These are phyloP conservation scores for Pythium myriotylum DNA, from an alignment of 352 stramenopile genomes.

Conservation along the genomic window DNA sequence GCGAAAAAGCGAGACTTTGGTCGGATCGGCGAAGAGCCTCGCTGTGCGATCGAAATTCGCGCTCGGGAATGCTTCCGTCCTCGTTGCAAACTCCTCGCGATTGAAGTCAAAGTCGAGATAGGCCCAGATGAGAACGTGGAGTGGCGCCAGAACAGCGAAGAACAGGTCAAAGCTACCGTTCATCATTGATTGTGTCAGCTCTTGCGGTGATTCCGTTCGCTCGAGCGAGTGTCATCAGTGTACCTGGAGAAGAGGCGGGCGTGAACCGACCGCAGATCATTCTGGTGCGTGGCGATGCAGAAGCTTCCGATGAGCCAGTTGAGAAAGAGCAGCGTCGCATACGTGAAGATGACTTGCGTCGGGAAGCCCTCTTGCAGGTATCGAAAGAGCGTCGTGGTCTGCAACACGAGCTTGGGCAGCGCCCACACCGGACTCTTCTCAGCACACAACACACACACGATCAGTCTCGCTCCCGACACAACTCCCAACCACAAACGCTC, in stretches of 20 bases:
- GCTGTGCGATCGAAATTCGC: conserved; percentile 39
- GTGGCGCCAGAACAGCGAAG: conserved; percentile 52
- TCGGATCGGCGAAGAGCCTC: conserved; percentile 43
- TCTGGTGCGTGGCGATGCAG: neutral
- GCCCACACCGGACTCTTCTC: conserved; percentile 10
- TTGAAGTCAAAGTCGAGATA: conserved; percentile 47
- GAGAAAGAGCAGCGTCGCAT: conserved; percentile 1
- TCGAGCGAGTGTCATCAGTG: neutral
- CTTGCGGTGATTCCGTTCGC: neutral
- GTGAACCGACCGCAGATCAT: neutral
- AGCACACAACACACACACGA: too few relatives aligned
- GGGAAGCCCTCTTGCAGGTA: conserved; percentile 17
- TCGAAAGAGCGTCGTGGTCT: conserved; percentile 5
- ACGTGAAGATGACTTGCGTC: neutral
- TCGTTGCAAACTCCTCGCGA: conserved; percentile 36
- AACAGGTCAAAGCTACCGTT: conserved; percentile 47
- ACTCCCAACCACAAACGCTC: too few relatives aligned
- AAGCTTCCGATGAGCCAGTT: conserved; percentile 15
- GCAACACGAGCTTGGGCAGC: conserved; percentile 12
- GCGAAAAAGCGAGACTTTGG: conserved; percentile 37
- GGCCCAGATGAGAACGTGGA: conserved; percentile 41
- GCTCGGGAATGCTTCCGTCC: conserved; percentile 31
- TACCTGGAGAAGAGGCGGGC: conserved; percentile 11
- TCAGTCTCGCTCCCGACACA: too few relatives aligned
- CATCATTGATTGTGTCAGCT: neutral